Evolutionary conservation across 2,329 filamentous ascomycete genomes (phyloP).

Genomic region (Colletotrichum sp.): DNA sequence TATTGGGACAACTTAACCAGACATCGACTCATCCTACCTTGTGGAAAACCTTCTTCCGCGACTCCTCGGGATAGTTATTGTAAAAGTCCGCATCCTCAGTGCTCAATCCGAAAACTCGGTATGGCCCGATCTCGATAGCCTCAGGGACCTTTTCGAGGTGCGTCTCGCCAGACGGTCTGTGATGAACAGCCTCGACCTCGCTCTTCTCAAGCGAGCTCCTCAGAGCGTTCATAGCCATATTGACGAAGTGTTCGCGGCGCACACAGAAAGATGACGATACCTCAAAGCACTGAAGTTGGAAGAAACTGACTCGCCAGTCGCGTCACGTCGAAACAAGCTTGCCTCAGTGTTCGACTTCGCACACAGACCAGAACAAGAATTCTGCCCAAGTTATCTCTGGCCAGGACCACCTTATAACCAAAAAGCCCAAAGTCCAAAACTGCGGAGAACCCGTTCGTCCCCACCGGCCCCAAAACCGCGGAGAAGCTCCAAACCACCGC

Average conservation of each 20-base stretch:
- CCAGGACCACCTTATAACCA: not conserved
- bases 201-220: slow-evolving; percentile 15
- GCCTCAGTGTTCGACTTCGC: not conserved
- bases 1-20: fast-evolving
- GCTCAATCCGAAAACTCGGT: slow-evolving; percentile 31
- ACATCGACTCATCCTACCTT: slow-evolving; percentile 13
- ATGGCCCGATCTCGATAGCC: slow-evolving; percentile 30
- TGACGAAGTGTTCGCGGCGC: not conserved
- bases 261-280: fast-evolving
- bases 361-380: not conserved
- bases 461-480: not conserved
- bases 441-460: not conserved
- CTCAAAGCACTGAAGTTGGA: not conserved
- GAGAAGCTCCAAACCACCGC: not conserved
- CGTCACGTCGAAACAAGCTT: not conserved
- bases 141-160: slow-evolving; percentile 20
- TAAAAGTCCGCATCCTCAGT: slow-evolving; percentile 35
- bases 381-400: not conserved
- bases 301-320: not conserved
- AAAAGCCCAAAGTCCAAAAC: not conserved
- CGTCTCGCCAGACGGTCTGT: not conserved
- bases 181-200: slow-evolving; percentile 8
- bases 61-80: slow-evolving; percentile 27
- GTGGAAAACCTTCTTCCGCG: slow-evolving; percentile 25
- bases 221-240: not conserved